Base-by-base conservation (phyloP, 192 early-diverging fungal genomes). In the Coemansia sp. region DNA sequence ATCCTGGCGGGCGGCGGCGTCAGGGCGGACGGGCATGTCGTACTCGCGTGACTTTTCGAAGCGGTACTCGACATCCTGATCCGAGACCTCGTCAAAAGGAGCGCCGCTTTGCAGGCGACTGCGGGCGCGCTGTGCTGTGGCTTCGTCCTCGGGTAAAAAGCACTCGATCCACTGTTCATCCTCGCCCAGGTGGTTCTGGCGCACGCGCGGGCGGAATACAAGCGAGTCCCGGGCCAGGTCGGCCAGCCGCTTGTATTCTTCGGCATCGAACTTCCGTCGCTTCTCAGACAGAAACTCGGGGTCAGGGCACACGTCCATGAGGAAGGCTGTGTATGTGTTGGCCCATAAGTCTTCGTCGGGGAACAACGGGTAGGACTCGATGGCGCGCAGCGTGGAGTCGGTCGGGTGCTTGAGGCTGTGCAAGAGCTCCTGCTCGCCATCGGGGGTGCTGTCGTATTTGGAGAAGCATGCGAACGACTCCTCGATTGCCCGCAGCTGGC, bases 401-500 rank as follows among this genome's bases (percentile, higher is more conserved):
- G 71, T 82, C 29, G 80, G 80, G 33, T 82, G 80, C 48, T 50
- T 65, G 36, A 82, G 71, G 40, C 40, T 55, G 35, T 52, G 62
- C 60, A 82, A 45, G 19, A 77, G 68, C 23, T 57, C 72, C 11
- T 67, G 17, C 32, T 77, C 61, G 50, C 71, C 71, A 43, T 71
- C 65, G 0, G 63, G 55, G 6, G 19, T 46, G 34, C 54, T 69
- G 32, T 55, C 41, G 46, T 70, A 69, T 45, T 72, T 69, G 40
- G 63, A 55, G 61, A 69, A 81, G 63, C 35, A 75, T 13, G 32
- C 42, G 55, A 82, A 82, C 33, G 79, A 71, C 46, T 74, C 69
- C 5, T 76, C 79, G 36, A 82, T 82, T 23, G 79, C 68, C 36
- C 63, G 70, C 62, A 82, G 68, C 63, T 82, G 79, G 29, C 75